These are phyloP conservation scores for Candida incommunis DNA, from an alignment of 805 yeast species.

Conservation along the genomic window DNA sequence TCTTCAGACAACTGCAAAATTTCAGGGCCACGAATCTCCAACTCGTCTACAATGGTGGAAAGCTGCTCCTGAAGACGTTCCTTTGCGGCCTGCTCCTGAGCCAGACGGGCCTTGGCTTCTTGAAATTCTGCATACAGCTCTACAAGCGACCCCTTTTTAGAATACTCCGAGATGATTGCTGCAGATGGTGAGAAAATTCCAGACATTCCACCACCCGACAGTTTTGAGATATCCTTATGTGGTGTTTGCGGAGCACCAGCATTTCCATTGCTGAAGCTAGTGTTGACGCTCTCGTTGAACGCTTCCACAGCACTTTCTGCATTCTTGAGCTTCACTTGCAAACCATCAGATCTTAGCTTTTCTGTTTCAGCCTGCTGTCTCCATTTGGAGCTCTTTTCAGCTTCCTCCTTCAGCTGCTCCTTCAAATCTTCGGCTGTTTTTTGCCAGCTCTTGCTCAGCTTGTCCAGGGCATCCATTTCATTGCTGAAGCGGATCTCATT, in stretches of 20 bases:
- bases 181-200: constrained; percentile 41
- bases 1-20: constrained; percentile 51
- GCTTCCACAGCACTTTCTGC: constrained; percentile 29
- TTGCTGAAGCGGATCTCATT: constrained; percentile 37
- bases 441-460: constrained; percentile 42
- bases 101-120: constrained; percentile 48
- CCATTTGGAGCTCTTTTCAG: background rate
- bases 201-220: constrained; percentile 6
- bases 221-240: constrained; percentile 2
- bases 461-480: constrained; percentile 50
- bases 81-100: constrained; percentile 56
- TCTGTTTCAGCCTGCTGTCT: background rate
- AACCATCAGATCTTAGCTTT: constrained; percentile 21
- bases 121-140: constrained; percentile 54
- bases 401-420: constrained; percentile 31
- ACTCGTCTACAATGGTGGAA: constrained; percentile 53
- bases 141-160: constrained; percentile 39
- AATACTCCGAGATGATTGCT: constrained; percentile 33
- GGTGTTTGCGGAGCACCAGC: constrained; percentile 10
- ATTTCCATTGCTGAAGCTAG: constrained; percentile 1
- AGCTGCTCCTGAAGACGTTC: constrained; percentile 55
- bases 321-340: constrained; percentile 27
- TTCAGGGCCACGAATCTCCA: constrained; percentile 65
- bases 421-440: constrained; percentile 37
- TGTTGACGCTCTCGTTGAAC: background rate